These are phyloP conservation scores for Alternaria gansuensis DNA, from an alignment of 2,329 filamentous ascomycete species.

Conservation along the genomic window DNA sequence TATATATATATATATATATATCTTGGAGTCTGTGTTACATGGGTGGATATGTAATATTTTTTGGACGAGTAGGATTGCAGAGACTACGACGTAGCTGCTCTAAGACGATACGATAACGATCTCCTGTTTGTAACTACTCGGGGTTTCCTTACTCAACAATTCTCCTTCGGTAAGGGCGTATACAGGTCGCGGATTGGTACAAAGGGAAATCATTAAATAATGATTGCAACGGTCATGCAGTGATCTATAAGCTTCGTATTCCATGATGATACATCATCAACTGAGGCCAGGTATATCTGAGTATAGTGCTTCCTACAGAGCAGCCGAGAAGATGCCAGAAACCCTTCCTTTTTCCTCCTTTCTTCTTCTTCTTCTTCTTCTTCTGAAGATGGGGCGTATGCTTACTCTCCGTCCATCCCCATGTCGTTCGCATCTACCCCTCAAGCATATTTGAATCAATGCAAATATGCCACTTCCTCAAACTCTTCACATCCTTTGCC, in stretches of 20 bases:
- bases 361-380: too few relatives aligned
- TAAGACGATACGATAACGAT: slow-evolving; percentile 10
- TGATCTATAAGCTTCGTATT: neutral
- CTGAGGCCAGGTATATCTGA: neutral
- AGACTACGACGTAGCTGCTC: slow-evolving; percentile 3
- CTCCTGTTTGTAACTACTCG: neutral
- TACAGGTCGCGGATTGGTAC: neutral
- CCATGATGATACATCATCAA: neutral
- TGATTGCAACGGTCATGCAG: neutral
- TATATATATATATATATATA: slow-evolving; percentile 14
- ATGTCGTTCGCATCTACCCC: neutral
- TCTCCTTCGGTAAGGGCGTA: neutral
- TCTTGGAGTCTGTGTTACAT: slow-evolving; percentile 9
- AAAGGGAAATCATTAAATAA: neutral
- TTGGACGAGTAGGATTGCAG: slow-evolving; percentile 1
- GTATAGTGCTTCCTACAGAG: neutral
- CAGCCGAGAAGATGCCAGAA: neutral
- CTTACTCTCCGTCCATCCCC: neutral
- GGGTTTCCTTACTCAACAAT: neutral
- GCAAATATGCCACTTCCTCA: neutral
- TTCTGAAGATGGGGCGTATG: neutral
- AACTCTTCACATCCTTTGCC: neutral
- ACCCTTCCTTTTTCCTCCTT: neutral
- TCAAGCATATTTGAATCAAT: neutral
- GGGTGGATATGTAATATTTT: neutral